These are phyloP conservation scores for Pyrenophora tritici-repentis DNA, from an alignment of 2,329 filamentous ascomycete genomes.

Conservation along the genomic window DNA sequence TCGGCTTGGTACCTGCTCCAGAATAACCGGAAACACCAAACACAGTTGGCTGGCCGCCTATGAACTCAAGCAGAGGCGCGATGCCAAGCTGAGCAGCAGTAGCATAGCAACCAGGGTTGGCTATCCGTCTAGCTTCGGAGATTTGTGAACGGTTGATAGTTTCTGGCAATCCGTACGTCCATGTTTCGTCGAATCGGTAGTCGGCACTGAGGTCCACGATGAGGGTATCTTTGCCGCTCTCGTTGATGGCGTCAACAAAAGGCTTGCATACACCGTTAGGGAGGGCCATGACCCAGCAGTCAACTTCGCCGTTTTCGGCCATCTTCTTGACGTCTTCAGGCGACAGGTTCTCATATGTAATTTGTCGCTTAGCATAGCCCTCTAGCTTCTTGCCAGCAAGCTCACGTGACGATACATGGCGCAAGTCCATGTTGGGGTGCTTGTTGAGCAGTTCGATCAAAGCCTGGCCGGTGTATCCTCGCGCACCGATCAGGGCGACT, in stretches of 20 bases:
- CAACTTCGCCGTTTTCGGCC: slow-evolving; percentile 81
- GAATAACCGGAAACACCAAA: slow-evolving; percentile 96
- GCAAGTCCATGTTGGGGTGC: slow-evolving; percentile 87
- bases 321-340: slow-evolving; percentile 85
- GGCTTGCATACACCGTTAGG: slow-evolving; percentile 95
- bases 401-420: slow-evolving; percentile 91
- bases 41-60: slow-evolving; percentile 78
- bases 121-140: slow-evolving; percentile 77
- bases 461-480: slow-evolving; percentile 92
- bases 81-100: slow-evolving; percentile 91
- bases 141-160: slow-evolving; percentile 78
- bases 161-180: slow-evolving; percentile 92
- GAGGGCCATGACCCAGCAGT: slow-evolving; percentile 97
- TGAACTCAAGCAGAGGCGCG: slow-evolving; percentile 75
- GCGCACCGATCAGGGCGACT: slow-evolving; percentile 85
- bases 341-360: slow-evolving; percentile 88
- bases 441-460: slow-evolving; percentile 84
- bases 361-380: slow-evolving; percentile 88
- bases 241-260: slow-evolving; percentile 85
- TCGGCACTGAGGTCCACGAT: slow-evolving; percentile 96
- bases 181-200: slow-evolving; percentile 83
- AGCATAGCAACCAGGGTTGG: slow-evolving; percentile 94
- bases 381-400: slow-evolving; percentile 83
- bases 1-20: slow-evolving; percentile 91
- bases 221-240: slow-evolving; percentile 70